Percentiles rank a stretch among this genome's conserved stretches.
These are phyloP conservation scores for Calamus simplicifolius DNA, from an alignment of 176 grass and related monocot species.

Conservation along the genomic window DNA sequence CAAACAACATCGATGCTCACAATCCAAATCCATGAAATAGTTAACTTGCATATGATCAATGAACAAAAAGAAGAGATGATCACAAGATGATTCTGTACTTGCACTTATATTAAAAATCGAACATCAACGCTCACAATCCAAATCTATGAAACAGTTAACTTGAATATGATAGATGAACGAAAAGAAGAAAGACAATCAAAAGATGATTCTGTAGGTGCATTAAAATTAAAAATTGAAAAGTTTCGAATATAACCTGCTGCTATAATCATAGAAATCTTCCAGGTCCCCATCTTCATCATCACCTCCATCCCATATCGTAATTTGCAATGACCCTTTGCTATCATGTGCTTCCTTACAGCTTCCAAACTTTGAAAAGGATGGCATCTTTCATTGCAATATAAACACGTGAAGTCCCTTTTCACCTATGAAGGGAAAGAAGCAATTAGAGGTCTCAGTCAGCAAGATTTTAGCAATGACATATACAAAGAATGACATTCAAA, in stretches of 20 bases:
- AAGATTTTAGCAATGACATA: background rate
- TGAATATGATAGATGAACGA: too few relatives aligned
- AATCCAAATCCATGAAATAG: too few relatives aligned
- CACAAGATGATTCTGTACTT: background rate
- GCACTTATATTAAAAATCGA: background rate
- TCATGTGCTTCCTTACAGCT: slow-evolving; percentile 92
- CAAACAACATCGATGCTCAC: too few relatives aligned
- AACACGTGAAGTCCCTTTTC: slow-evolving; percentile 76
- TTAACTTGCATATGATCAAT: too few relatives aligned
- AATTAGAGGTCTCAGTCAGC: slow-evolving; percentile 4
- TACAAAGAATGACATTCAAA: too few relatives aligned
- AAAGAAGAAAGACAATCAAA: background rate
- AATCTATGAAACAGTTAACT: too few relatives aligned
- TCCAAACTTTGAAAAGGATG: slow-evolving; percentile 81
- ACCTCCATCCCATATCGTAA: slow-evolving; percentile 86
- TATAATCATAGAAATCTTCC: slow-evolving; percentile 96
- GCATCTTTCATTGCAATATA: slow-evolving; percentile 88
- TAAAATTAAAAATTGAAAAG: background rate
- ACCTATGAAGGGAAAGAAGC: slow-evolving; percentile 33
- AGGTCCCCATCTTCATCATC: slow-evolving; percentile 92
- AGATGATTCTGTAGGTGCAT: background rate
- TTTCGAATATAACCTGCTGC: slow-evolving; percentile 47
- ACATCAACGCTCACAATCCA: too few relatives aligned
- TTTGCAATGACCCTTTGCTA: slow-evolving; percentile 89
- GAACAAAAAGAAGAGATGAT: background rate